Conservation (phyloP, 345 rosid genomes). For the Gossypium longicalyx region DNA sequence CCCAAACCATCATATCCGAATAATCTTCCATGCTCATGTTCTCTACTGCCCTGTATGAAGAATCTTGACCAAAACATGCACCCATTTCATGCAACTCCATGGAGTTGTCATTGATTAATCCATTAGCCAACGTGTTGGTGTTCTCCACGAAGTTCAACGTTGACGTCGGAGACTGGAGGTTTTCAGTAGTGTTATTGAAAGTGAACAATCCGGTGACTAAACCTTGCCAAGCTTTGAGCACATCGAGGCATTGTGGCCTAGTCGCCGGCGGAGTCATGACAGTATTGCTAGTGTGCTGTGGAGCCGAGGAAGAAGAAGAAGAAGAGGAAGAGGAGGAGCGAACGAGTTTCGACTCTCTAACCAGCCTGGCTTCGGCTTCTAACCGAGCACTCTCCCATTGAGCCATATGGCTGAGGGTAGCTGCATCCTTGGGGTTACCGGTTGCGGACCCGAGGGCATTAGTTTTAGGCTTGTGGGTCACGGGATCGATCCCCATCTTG, state of each 20-base stretch:
- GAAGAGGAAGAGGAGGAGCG: background rate
- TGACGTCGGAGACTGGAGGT: constrained; percentile 36
- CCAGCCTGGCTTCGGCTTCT: constrained; percentile 38
- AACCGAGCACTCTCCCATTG: constrained; percentile 45
- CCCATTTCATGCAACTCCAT: constrained; percentile 18
- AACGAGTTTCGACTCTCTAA: constrained; percentile 24
- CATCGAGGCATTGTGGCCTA: constrained; percentile 44
- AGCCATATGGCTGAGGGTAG: constrained; percentile 40
- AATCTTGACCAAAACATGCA: constrained; percentile 23
- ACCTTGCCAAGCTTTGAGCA: constrained; percentile 41
- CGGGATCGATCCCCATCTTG: constrained; percentile 39
- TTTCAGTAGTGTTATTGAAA: background rate
- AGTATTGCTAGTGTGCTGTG: background rate
- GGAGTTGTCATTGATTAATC: constrained; percentile 11
- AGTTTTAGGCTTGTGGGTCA: constrained; percentile 40
- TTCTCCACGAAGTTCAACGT: constrained; percentile 24
- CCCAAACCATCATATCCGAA: constrained; percentile 20
- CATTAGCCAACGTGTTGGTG: constrained; percentile 1
- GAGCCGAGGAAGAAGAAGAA: constrained; percentile 10
- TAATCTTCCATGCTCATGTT: constrained; percentile 19
- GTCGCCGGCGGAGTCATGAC: constrained; percentile 2
- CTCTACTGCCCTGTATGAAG: constrained; percentile 17
- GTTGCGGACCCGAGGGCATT: constrained; percentile 20
- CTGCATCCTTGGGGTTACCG: constrained; percentile 24
- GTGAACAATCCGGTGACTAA: constrained; percentile 30